Evolutionary conservation across 495 filamentous ascomycete species (phyloP), one percentile per base, ranked within the genome.

Genomic region (Eremomyces bilateralis): DNA sequence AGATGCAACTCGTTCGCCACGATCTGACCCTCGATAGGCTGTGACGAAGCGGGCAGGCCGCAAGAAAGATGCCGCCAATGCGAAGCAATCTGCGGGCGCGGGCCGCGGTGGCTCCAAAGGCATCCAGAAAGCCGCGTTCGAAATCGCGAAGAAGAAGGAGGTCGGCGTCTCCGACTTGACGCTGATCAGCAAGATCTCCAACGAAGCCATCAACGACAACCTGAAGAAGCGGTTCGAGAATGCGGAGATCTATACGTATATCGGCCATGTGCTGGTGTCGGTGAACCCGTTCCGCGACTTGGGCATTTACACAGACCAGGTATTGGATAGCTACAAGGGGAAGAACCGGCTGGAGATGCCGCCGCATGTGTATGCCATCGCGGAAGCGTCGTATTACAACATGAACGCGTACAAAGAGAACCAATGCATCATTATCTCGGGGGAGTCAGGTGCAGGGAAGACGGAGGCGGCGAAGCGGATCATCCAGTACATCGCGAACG

Each of bases 361-460:
- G 15, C 90, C 90, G 5, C 90, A 99, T 53, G 90, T 99, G 41
- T 99, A 93, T 56, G 88, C 81, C 31, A 84, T 95, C 50, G 90
- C 90, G 44, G 90, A 99, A 57, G 76, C 82, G 3, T 59, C 84
- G 33, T 95, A 99, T 61, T 94, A 95, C 59, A 94, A 99, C 62
- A 95, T 99, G 90, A 94, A 94, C 44, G 84, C 80, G 13, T 95
- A 99, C 64, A 85, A 84, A 47, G 90, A 95, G 41, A 95, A 95
- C 59, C 90, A 99, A 50, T 99, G 90, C 59, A 84, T 99, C 34
- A 99, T 99, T 53, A 99, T 99, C 41, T 94, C 84, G 15, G 90
- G 90, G 43, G 90, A 99, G 62, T 95, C 90, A 5, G 90, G 90
- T 39, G 90, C 90, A 8, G 90, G 90, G 46, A 99, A 99, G 60